These are phyloP conservation scores for Penicillium corylophilum DNA, from an alignment of 2,329 filamentous ascomycete species.

Conservation along the genomic window DNA sequence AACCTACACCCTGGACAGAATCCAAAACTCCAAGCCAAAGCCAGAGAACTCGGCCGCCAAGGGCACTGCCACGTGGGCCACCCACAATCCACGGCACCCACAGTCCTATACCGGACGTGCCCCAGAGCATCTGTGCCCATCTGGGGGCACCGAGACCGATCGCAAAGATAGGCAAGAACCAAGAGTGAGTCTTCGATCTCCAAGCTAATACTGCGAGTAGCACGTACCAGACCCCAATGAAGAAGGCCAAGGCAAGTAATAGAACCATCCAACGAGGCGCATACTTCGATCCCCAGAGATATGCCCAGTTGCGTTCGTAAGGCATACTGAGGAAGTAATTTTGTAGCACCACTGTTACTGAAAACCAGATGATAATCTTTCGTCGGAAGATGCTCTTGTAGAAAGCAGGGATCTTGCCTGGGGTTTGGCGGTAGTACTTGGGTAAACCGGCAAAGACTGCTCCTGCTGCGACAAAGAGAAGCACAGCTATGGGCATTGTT, in stretches of 20 bases:
- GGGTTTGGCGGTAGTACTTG: neutral
- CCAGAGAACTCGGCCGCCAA: slow-evolving; percentile 50
- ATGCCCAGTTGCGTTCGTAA: slow-evolving; percentile 60
- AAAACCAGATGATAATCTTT: slow-evolving; percentile 67
- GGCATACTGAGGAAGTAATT: slow-evolving; percentile 67
- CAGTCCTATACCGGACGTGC: slow-evolving; percentile 57
- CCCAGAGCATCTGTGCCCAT: slow-evolving; percentile 69
- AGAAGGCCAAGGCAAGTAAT: slow-evolving; percentile 54
- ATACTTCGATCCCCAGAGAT: neutral
- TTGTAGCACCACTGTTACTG: slow-evolving; percentile 61
- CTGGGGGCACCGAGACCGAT: slow-evolving; percentile 63
- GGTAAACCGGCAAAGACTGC: slow-evolving; percentile 60
- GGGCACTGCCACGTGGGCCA: slow-evolving; percentile 41
- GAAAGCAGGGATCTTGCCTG: slow-evolving; percentile 62
- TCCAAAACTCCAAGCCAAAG: slow-evolving; percentile 67
- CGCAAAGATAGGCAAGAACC: slow-evolving; percentile 67
- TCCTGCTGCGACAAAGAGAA: slow-evolving; percentile 59
- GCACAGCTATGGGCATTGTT: slow-evolving; percentile 46
- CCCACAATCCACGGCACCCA: slow-evolving; percentile 63
- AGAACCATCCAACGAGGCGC: slow-evolving; percentile 52
- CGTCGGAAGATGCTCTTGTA: slow-evolving; percentile 61
- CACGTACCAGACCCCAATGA: slow-evolving; percentile 61
- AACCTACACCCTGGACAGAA: slow-evolving; percentile 63
- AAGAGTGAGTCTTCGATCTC: slow-evolving; percentile 61
- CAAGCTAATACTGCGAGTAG: slow-evolving; percentile 46